Evolutionary conservation across 352 stramenopile genomes (phyloP), one percentile per base, ranked within the genome.

Genomic region (Pythium utonaiense): DNA sequence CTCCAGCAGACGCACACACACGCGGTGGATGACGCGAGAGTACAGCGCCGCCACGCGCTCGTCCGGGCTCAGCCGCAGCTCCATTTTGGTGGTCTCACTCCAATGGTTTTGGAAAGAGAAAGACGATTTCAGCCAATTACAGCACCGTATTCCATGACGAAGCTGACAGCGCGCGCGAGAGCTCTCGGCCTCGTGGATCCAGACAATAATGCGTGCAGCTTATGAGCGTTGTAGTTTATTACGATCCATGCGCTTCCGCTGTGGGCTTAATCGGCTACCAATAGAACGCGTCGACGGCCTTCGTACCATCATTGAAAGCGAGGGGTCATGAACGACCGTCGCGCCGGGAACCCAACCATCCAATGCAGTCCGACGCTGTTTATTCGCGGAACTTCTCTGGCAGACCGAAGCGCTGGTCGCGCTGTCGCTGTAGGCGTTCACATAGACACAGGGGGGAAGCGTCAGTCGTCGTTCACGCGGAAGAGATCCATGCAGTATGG

Each of bases 371-470:
- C 9, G 28, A 5, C 28, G 3, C 19, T 9, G 41, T 33, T 80
- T 82, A 89, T 56, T 81, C 53, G 42, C 77, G 79, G 61, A 86
- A 84, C 48, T 80, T 83, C 51, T 83, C 71, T 45, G 75, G 75
- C 21, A 83, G 47, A 51, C 74, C 75, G 61, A 78, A 74, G 52
- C 56, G 73, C 45, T 67, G 36, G 53, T 85, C 71, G 38, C 78
- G 78, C 28, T 64, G 66, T 62, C 72, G 69, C 78, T 84, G 41
- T 16, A 60, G 22, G 22, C 24, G 34, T 19, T 44, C 12, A 44
- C 36, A 44, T 38, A 52, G 30, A 24, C 25, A 34, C 13, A 41
- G 6, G 31, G 17, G 24, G 1, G 0, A 27, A 44, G 16, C 4
- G 30, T 56, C 27, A 38, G 30, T 9, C 5, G 28, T 33, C 28